These are phyloP conservation scores for Blastobotrys elegans DNA, from an alignment of 1,139 yeast genomes.

Conservation along the genomic window DNA sequence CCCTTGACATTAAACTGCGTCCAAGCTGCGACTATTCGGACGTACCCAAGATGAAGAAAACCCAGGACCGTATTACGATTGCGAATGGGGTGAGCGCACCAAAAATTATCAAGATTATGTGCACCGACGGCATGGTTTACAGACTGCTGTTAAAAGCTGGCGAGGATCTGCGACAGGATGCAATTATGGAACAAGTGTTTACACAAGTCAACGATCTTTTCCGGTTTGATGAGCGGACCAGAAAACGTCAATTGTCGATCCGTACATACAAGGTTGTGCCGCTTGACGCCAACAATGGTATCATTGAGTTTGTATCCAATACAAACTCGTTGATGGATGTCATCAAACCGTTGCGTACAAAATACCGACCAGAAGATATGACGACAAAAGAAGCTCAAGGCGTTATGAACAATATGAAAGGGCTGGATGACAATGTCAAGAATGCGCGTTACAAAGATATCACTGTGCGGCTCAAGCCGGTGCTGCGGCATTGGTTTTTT, in stretches of 20 bases:
- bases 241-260: constrained; percentile 53
- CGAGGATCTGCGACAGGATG: constrained; percentile 92
- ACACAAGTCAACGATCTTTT: constrained; percentile 76
- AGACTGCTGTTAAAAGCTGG: constrained; percentile 69
- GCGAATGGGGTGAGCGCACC: constrained; percentile 88
- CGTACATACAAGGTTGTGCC: constrained; percentile 91
- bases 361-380: constrained; percentile 42
- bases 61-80: constrained; percentile 46
- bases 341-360: constrained; percentile 52
- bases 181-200: constrained; percentile 96
- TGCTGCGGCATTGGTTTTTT: constrained; percentile 63
- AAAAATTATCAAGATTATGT: constrained; percentile 55
- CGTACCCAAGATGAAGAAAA: constrained; percentile 46
- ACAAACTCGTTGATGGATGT: constrained; percentile 70
- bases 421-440: constrained; percentile 43
- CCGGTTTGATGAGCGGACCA: constrained; percentile 49
- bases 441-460: constrained; percentile 49
- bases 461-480: constrained; percentile 55
- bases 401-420: constrained; percentile 57
- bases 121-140: constrained; percentile 55
- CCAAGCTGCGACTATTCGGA: constrained; percentile 42
- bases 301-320: constrained; percentile 82
- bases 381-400: constrained; percentile 56
- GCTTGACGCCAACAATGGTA: constrained; percentile 79
- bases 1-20: constrained; percentile 44